These are phyloP conservation scores for Ceratocystis destructans DNA, from an alignment of 2,329 filamentous ascomycete species.

Conservation along the genomic window DNA sequence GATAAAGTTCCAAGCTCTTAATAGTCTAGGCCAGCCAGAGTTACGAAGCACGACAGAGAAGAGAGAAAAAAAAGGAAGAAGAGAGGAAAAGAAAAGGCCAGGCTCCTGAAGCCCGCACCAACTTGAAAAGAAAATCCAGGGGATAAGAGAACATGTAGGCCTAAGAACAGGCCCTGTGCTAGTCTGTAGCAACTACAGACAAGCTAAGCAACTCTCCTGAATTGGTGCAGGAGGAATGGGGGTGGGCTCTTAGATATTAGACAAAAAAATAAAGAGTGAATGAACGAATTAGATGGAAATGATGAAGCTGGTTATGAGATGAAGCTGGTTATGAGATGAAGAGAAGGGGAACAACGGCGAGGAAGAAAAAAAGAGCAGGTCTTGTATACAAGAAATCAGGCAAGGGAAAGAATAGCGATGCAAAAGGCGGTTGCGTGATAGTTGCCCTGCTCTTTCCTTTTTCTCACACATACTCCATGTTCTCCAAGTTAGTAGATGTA, in stretches of 20 bases:
- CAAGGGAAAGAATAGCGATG: not conserved
- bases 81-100: constrained; percentile 12
- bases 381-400: not conserved
- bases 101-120: constrained; percentile 7
- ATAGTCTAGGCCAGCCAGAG: constrained; percentile 2
- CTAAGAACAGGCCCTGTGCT: not conserved
- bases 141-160: not conserved
- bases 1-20: not conserved
- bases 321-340: no score
- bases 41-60: not conserved
- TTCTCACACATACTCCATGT: not conserved
- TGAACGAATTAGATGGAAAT: not conserved
- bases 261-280: not conserved
- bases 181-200: not conserved
- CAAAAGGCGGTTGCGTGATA: not conserved
- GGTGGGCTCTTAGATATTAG: not conserved
- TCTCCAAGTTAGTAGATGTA: not conserved
- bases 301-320: not conserved
- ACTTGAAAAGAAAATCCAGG: constrained; percentile 4
- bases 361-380: not conserved
- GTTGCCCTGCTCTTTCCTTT: not conserved
- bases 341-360: not conserved
- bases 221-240: not conserved
- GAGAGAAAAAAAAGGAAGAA: constrained; percentile 1
- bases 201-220: constrained; percentile 5